Base-by-base conservation (phyloP, 768 basidiomycete genomes). In the Xanthoconium stramineum region DNA sequence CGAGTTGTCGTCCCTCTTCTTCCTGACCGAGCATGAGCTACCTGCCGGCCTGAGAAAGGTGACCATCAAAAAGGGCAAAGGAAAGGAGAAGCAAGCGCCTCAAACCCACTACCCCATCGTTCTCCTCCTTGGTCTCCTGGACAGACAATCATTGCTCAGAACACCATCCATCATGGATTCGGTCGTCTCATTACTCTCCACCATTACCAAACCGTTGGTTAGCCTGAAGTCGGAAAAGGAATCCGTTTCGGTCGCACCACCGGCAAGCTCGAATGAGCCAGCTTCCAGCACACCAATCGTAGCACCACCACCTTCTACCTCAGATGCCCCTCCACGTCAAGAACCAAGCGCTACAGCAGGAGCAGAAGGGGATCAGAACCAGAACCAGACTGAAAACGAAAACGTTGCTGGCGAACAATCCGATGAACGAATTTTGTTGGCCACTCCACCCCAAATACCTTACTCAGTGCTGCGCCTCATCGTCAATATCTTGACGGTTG, bases 401-500 rank as follows among this genome's bases (percentile, higher is more conserved):
- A 59, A 56, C 35, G 54, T 50, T 4, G 14, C 48, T 0, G 55
- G 52, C 3, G 67, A 68, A 44, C 67, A 64, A 30, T 45, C 63
- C 6, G 73, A 76, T 50, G 76, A 77, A 55, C 78, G 77, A 53
- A 68, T 76, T n/a, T 69, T 90, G 14, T 74, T 92, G 14, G 78
- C 86, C 12, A 83, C 80, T 50, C 85, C 91, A 17, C 97, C 97
- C 13, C 85, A 88, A 60, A 87, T 98, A 56, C 93, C 95, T 8
- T 83, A 89, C 50, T 70, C 83, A 5, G 86, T 90, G n/a, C 79
- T 98, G 28, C 86, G 91, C 37, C 82, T 94, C 37, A 93, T 98
- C 57, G 94, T 97, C 69, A 98, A 98, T 71, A 94, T 98, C 63
- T 78, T 99, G 59, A 98, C 97, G n/a, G 81, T 89, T 19, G 97